Evolutionary conservation across 208 protist species (phyloP).

Genomic region (Lotmaria passim): DNA sequence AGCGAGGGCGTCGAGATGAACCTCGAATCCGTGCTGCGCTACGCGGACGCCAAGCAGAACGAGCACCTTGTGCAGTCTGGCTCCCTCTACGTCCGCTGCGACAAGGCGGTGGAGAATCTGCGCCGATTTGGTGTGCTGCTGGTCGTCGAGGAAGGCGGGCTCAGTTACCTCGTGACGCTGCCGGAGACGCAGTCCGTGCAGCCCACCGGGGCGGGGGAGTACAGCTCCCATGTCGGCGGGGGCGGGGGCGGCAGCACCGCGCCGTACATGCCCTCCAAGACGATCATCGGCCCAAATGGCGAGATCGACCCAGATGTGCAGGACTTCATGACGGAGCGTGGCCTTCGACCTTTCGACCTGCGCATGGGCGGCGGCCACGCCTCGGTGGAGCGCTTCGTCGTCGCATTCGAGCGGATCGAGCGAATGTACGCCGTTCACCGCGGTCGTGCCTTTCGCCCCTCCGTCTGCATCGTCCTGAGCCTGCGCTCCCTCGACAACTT

Average conservation of each 20-base stretch:
- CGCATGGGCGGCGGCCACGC: conserved; percentile 80
- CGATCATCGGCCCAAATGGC: conserved; percentile 76
- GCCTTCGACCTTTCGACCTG: conserved; percentile 78
- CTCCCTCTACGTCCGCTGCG: conserved; percentile 72
- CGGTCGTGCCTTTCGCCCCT: conserved; percentile 65
- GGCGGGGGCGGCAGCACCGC: conserved; percentile 35
- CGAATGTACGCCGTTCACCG: conserved; percentile 81
- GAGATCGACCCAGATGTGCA: conserved; percentile 78
- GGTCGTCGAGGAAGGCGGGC: conserved; percentile 67
- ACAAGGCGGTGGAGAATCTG: conserved; percentile 78
- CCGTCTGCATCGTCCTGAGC: conserved; percentile 72
- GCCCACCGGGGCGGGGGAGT: conserved; percentile 26
- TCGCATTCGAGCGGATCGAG: conserved; percentile 78
- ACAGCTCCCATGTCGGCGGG: conserved; percentile 29
- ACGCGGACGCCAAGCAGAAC: conserved; percentile 70
- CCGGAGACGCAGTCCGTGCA: conserved; percentile 54
- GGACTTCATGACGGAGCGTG: conserved; percentile 76
- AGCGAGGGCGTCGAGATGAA: conserved; percentile 54
- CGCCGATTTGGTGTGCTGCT: conserved; percentile 75
- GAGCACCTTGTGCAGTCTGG: conserved; percentile 70
- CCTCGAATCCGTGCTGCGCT: conserved; percentile 67
- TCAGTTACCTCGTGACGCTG: conserved; percentile 81
- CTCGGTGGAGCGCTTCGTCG: conserved; percentile 79
- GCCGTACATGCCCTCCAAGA: conserved; percentile 50
- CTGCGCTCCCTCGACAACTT: conserved; percentile 62